phyloP scores from a whole-genome alignment of 306 rosid species.

The Pachyrhizus erosus region DNA sequence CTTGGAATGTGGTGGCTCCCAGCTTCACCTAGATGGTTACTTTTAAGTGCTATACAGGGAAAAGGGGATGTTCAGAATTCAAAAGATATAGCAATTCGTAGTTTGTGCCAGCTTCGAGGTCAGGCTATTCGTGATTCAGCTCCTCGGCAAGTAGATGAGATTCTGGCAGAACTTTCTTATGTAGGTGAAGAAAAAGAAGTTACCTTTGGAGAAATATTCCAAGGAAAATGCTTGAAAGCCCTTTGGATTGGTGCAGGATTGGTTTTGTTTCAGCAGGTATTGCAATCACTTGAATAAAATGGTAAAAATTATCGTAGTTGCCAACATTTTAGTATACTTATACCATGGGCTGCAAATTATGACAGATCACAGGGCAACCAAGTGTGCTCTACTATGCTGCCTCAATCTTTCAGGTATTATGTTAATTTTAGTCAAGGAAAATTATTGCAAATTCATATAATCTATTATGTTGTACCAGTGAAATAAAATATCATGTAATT shows the following conservation, averaged over 20 bases:
- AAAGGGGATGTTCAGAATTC: conserved; percentile 65
- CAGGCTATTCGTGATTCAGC: conserved; percentile 59
- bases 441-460: conserved; percentile 26
- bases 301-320: conserved; percentile 29
- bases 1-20: conserved; percentile 95
- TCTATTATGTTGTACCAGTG: conserved; percentile 5
- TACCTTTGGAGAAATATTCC: conserved; percentile 71
- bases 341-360: conserved; percentile 30
- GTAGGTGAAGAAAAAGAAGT: conserved; percentile 74
- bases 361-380: conserved; percentile 98
- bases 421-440: conserved; percentile 39
- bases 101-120: conserved; percentile 76
- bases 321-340: conserved; percentile 46
- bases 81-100: conserved; percentile 57
- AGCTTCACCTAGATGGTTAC: conserved; percentile 93
- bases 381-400: conserved; percentile 97
- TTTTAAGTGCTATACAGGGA: conserved; percentile 78
- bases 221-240: conserved; percentile 83
- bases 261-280: conserved; percentile 98
- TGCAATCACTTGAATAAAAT: conserved; percentile 41
- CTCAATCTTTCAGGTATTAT: conserved; percentile 85
- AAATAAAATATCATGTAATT: conserved; percentile 42
- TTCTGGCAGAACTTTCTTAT: conserved; percentile 76
- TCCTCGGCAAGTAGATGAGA: conserved; percentile 79
- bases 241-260: conserved; percentile 78